Percentiles rank a stretch among this genome's conserved stretches.
Evolutionary conservation across 306 rosid species (phyloP).

Genomic region (Luffa acutangula): DNA sequence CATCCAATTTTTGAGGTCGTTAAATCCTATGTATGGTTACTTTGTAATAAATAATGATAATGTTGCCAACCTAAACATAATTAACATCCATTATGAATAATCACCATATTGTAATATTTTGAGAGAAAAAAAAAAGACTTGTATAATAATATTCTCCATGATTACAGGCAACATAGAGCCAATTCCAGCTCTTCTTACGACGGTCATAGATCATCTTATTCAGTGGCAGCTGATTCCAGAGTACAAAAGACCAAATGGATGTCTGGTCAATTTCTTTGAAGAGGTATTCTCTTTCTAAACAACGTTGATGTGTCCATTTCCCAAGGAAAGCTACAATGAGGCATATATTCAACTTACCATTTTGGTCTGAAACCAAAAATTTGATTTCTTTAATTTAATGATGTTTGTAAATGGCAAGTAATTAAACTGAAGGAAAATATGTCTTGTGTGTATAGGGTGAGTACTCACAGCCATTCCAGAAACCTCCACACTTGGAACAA

Average conservation of each 20-base stretch:
- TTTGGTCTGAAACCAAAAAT: neutral
- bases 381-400: neutral
- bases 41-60: neutral
- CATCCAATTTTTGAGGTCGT: neutral
- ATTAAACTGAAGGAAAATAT: neutral
- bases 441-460: conserved; percentile 48
- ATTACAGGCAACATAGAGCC: conserved; percentile 71
- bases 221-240: conserved; percentile 93
- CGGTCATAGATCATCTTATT: conserved; percentile 80
- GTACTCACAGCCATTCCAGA: conserved; percentile 90
- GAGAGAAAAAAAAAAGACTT: neutral
- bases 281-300: conserved; percentile 41
- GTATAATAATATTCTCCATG: neutral
- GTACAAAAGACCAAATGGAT: conserved; percentile 93
- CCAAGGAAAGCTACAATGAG: neutral
- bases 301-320: neutral
- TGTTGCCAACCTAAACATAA: neutral
- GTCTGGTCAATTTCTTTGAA: conserved; percentile 82
- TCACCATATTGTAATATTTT: too few relatives aligned
- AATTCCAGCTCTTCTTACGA: conserved; percentile 65
- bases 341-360: neutral
- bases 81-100: neutral
- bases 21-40: neutral
- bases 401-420: neutral
- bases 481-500: conserved; percentile 98